Evolutionary conservation across 768 basidiomycete species (phyloP), one percentile per base, ranked within the genome.

Genomic region (Mycena belliarum): DNA sequence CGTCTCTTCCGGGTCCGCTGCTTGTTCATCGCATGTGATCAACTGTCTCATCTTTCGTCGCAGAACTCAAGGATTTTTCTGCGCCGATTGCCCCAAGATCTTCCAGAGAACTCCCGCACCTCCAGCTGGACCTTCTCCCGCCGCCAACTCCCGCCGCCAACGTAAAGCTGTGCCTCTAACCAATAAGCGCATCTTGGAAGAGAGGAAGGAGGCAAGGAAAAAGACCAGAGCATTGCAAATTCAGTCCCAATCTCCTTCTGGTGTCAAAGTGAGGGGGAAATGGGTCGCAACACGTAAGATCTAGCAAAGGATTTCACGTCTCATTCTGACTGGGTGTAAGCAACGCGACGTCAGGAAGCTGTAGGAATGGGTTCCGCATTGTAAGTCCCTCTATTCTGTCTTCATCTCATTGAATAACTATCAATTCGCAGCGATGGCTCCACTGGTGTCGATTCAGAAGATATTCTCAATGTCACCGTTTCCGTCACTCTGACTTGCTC

Each of bases 361-460:
- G 65, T 73, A 48, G 69, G 66, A 41, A 60, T 79, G 32, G 83
- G 84, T 25, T 65, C 86, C 23, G 73, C 75, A 25, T 85, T 82
- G 57, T 61, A 3, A 40, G 60, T 51, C 6, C 21, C 29, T n/a
- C 20, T 26, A 10, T 48, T 2, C 16, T 42, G 21, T 6, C 3
- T 12, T n/a, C 4, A 2, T 8, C 4, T 49, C 21, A 7, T 25
- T 3, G 24, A 14, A 9, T 23, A n/a, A 25, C n/a, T n/a, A 24
- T 9, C 3, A 23, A 9, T 29, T 28, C 16, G 12, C 16, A 63
- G 61, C 57, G 82, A 89, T 65, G 87, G 88, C 1, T 76, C 83
- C n/a, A 73, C 74, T 32, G 86, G 86, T 32, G 84, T 88, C 20
- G 87, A 89, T 66, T 82, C 80, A 53, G 81, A 85, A 63, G 87